Conservation (phyloP, 371 early-diverging fungal species). For the Mortierella sp. region DNA sequence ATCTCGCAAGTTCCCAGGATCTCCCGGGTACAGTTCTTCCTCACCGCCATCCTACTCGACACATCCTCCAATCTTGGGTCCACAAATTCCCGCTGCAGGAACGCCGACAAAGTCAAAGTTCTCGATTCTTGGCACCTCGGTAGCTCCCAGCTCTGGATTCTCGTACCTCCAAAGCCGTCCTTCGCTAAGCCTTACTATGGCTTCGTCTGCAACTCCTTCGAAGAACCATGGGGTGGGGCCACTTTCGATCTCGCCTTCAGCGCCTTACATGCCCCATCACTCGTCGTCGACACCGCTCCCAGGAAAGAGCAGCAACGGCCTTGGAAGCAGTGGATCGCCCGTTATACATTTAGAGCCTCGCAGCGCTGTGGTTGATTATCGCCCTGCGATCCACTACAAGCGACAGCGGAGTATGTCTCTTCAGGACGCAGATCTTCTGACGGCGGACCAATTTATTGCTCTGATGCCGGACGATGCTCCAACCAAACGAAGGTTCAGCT, state of each 20-base stretch:
- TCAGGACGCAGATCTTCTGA: conserved; percentile 52
- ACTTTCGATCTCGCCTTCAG: background rate
- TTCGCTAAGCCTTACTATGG: background rate
- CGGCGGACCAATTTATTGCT: conserved; percentile 52
- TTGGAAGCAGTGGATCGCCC: background rate
- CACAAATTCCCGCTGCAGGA: background rate
- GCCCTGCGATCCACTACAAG: conserved; percentile 29
- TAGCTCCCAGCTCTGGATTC: background rate
- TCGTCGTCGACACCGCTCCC: background rate
- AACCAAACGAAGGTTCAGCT: conserved; percentile 46
- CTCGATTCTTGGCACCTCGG: background rate
- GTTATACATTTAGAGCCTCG: conserved; percentile 39
- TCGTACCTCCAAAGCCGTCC: background rate
- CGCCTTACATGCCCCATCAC: background rate
- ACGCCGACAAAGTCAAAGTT: background rate
- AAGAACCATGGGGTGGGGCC: background rate
- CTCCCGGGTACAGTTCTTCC: background rate
- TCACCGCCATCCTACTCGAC: background rate
- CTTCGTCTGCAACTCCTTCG: background rate
- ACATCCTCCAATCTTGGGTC: background rate
- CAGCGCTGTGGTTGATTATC: conserved; percentile 36
- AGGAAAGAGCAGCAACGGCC: background rate
- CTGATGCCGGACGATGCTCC: conserved; percentile 40
- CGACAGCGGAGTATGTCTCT: conserved; percentile 55
- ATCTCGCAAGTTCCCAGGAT: background rate